Conservation (phyloP, 768 basidiomycete genomes). For the Tulasnella sp. region DNA sequence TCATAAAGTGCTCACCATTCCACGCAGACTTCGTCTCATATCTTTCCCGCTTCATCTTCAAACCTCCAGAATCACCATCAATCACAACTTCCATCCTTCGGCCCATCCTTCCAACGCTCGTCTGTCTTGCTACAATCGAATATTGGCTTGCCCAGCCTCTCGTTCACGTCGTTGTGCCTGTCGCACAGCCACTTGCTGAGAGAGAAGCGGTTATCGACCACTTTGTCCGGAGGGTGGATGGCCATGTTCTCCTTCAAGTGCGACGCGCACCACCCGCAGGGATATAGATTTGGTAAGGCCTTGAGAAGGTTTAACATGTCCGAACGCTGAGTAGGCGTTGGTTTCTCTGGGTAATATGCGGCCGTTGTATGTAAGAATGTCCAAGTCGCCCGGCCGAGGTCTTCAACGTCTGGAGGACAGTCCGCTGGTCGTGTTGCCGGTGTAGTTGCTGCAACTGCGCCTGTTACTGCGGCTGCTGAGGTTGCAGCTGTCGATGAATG, state of each 20-base stretch:
- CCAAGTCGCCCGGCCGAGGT: constrained; percentile 91
- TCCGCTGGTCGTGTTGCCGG: constrained; percentile 45
- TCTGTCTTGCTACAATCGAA: constrained; percentile 81
- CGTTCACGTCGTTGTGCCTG: constrained; percentile 90
- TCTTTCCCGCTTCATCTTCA: neutral
- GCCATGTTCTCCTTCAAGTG: constrained; percentile 74
- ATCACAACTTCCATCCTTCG: constrained; percentile 83
- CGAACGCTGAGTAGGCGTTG: constrained; percentile 67
- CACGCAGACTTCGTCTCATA: neutral
- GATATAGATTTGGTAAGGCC: constrained; percentile 78
- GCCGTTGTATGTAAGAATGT: constrained; percentile 94
- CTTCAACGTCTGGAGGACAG: constrained; percentile 88
- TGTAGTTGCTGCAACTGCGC: constrained; percentile 32
- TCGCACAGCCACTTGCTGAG: constrained; percentile 86
- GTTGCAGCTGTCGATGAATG: constrained; percentile 34
- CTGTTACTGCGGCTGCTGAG: constrained; percentile 33
- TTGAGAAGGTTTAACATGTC: constrained; percentile 80
- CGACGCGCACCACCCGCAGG: constrained; percentile 78
- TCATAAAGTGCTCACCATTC: neutral
- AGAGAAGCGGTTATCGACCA: constrained; percentile 59
- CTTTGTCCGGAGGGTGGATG: constrained; percentile 58
- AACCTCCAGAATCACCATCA: constrained; percentile 34
- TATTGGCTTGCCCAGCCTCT: constrained; percentile 70
- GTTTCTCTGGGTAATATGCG: constrained; percentile 87
- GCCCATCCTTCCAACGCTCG: constrained; percentile 91